Evolutionary conservation across 441 rosid species (phyloP), one percentile per base, ranked within the genome.

Genomic region (Raphanus hybrid): DNA sequence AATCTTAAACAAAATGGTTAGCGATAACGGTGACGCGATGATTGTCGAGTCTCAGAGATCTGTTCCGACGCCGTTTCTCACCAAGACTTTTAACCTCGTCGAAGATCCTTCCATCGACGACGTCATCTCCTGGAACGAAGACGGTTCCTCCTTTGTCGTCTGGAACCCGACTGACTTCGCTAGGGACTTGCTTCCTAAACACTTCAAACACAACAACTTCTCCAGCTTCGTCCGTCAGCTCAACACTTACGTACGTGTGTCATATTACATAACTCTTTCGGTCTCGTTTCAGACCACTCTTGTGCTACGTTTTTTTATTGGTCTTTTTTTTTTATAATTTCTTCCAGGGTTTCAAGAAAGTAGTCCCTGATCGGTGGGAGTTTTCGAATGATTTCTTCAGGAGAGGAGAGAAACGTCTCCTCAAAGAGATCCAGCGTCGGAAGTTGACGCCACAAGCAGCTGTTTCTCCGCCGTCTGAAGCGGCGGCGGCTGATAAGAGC

Each of bases 331-430:
- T n/a, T n/a, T n/a, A n/a, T n/a, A 0, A 29, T 29, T 5, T 57
- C 3, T 23, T 4, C 15, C 64, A 90, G 94, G 91, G 94, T 67
- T 90, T 88, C 55, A 83, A 85, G 50, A 90, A 90, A 81, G 82
- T 88, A 2, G 89, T 86, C 4, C 90, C 94, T 37, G 94, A 90
- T 71, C 89, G 91, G 5, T 90, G 94, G 94, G 94, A 90, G 81
- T 90, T 90, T 64, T 82, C 91, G 0, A 90, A 90, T 67, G 92
- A 87, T 29, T 87, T 62, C 55, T 88, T 90, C 45, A 77, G 82
- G 29, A 81, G 86, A 80, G 91, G 94, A 57, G 90, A 90, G 67
- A 88, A 80, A 71, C 83, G 77, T 72, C 90, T 90, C 50, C 80
- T 90, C 26, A 77, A 91, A 5, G 91, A 90, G 73, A 90, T 90